Percentiles rank a stretch among this genome's conserved stretches.
phyloP scores from a whole-genome alignment of 2,329 filamentous ascomycete species.

The Fusarium verrucosum region DNA sequence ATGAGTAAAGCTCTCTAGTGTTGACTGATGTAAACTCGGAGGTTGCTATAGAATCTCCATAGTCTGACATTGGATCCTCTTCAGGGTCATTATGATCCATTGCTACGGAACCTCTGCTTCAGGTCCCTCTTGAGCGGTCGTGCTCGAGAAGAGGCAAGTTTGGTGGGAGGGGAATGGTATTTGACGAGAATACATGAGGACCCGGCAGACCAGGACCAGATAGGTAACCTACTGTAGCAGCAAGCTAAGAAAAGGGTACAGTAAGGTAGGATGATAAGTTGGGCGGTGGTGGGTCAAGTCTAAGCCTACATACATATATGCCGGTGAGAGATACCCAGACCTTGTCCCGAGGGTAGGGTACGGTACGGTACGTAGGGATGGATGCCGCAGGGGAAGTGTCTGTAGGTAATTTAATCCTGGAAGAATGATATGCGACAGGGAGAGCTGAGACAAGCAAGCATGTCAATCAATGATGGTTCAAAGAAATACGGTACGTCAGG shows the following conservation, averaged over 20 bases:
- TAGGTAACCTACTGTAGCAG: conserved; percentile 10
- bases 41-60: conserved; percentile 49
- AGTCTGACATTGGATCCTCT: conserved; percentile 53
- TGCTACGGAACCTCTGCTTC: conserved; percentile 11
- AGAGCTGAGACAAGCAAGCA: conserved; percentile 7
- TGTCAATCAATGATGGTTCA: conserved; percentile 3
- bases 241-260: background rate
- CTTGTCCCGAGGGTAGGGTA: conserved; percentile 34
- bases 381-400: conserved; percentile 7
- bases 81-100: conserved; percentile 43
- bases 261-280: background rate
- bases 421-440: conserved; percentile 19
- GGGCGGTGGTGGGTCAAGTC: conserved; percentile 27
- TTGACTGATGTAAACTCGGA: conserved; percentile 55
- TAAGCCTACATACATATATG: conserved; percentile 26
- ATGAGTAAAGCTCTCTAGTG: conserved; percentile 48
- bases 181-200: conserved; percentile 36
- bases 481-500: conserved; percentile 6
- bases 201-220: conserved; percentile 2
- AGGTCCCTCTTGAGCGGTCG: conserved; percentile 5
- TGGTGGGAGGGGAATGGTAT: conserved; percentile 7
- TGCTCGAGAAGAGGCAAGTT: conserved; percentile 19
- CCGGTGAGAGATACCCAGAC: conserved; percentile 28
- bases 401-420: conserved; percentile 9
- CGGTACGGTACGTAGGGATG: conserved; percentile 2